phyloP scores from a whole-genome alignment of 1,139 yeast genomes.

The Saccharomyces pastorianus region DNA sequence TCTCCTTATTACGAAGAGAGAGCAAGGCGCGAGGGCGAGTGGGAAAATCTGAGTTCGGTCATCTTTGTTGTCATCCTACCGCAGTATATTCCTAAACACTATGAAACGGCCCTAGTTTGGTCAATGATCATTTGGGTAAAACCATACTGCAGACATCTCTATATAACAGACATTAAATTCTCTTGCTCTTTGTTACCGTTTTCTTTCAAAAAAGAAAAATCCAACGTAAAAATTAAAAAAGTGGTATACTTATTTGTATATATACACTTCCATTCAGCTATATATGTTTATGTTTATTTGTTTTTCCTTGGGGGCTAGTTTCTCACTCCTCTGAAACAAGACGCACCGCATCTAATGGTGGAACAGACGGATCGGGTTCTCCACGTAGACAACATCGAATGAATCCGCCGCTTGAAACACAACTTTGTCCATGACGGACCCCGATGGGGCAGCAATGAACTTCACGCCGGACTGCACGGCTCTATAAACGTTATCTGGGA shows the following conservation, averaged over 20 bases:
- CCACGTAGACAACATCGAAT: slow-evolving; percentile 78
- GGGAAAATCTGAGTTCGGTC: slow-evolving; percentile 46
- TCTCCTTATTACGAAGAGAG: slow-evolving; percentile 8
- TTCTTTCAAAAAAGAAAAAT: too few species aligned
- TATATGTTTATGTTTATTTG: neutral
- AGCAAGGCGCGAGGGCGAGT: slow-evolving; percentile 3
- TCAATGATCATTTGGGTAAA: slow-evolving; percentile 83
- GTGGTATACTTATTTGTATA: neutral
- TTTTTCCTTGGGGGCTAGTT: too few species aligned
- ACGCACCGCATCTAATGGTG: slow-evolving; percentile 46
- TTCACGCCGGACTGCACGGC: slow-evolving; percentile 95
- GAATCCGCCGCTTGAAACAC: slow-evolving; percentile 94
- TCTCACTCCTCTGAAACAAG: too few species aligned
- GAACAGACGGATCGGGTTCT: slow-evolving; percentile 94
- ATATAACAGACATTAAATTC: neutral
- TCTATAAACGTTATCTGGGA: slow-evolving; percentile 97
- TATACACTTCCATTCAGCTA: neutral
- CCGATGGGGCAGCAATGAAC: slow-evolving; percentile 92
- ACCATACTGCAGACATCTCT: slow-evolving; percentile 74
- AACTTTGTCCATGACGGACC: slow-evolving; percentile 95
- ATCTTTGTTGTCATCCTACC: slow-evolving; percentile 33
- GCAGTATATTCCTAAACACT: slow-evolving; percentile 91
- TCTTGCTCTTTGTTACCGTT: neutral
- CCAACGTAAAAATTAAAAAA: neutral
- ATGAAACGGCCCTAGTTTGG: slow-evolving; percentile 59